These are phyloP conservation scores for Thinopyrum obtusiflorum DNA, from an alignment of 202 grass and related monocot species.

Conservation along the genomic window DNA sequence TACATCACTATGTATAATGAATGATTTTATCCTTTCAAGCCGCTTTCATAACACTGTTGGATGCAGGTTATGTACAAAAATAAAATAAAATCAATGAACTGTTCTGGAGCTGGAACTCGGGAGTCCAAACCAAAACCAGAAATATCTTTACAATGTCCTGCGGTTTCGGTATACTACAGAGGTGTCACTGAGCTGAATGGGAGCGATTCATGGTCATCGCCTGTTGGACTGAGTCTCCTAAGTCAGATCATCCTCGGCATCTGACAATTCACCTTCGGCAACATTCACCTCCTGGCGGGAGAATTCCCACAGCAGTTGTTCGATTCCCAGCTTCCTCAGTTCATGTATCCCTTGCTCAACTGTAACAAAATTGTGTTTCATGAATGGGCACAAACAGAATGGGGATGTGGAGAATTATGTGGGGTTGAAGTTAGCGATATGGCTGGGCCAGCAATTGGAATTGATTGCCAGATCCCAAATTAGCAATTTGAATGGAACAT, in stretches of 20 bases:
- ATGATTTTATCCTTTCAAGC: background rate
- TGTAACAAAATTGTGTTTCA: constrained; percentile 36
- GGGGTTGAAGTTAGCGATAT: background rate
- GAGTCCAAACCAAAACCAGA: constrained; percentile 19
- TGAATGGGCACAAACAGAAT: background rate
- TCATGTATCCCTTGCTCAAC: constrained; percentile 73
- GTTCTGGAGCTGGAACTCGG: constrained; percentile 19
- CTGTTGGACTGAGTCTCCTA: background rate
- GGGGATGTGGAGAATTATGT: background rate
- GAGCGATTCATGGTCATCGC: background rate
- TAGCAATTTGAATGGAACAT: background rate
- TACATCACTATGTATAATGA: background rate
- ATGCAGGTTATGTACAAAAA: constrained; percentile 35
- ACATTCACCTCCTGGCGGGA: constrained; percentile 48
- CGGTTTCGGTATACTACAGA: constrained; percentile 16
- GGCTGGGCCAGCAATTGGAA: background rate
- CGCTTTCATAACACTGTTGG: constrained; percentile 18
- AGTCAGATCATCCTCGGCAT: constrained; percentile 46
- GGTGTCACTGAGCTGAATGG: background rate
- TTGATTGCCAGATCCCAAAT: background rate
- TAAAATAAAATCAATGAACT: constrained; percentile 7
- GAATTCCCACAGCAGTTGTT: constrained; percentile 79
- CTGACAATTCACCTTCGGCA: constrained; percentile 2
- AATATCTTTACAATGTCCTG: constrained; percentile 25
- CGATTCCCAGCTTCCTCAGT: constrained; percentile 71